phyloP scores from a whole-genome alignment of 2,329 filamentous ascomycete genomes.

The Diaporthe capsici region DNA sequence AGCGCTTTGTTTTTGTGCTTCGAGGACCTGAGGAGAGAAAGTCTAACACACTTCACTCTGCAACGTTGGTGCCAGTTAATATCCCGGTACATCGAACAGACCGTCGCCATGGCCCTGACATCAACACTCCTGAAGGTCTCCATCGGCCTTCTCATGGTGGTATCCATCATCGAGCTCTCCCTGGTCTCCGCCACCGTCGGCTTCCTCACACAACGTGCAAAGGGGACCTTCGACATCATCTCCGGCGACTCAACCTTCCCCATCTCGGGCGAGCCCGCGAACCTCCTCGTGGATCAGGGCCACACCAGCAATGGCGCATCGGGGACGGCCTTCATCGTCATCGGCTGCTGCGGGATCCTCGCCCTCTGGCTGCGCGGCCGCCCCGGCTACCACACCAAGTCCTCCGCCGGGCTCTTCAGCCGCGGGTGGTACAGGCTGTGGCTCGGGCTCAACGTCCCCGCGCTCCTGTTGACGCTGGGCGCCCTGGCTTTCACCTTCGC shows the following conservation, averaged over 20 bases:
- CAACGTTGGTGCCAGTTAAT: neutral
- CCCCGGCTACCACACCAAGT: constrained; percentile 44
- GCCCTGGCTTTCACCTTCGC: constrained; percentile 55
- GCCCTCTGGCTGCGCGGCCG: constrained; percentile 49
- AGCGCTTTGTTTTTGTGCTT: neutral
- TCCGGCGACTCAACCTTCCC: constrained; percentile 44
- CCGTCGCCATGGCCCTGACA: constrained; percentile 38
- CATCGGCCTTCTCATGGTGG: constrained; percentile 52
- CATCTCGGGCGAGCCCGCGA: constrained; percentile 49
- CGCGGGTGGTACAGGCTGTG: constrained; percentile 52
- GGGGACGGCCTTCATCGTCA: constrained; percentile 53
- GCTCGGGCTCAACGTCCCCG: constrained; percentile 52
- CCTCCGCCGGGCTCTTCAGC: constrained; percentile 32
- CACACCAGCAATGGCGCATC: constrained; percentile 59
- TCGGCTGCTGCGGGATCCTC: constrained; percentile 52
- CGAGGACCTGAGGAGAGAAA: neutral
- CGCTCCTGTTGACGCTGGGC: constrained; percentile 53
- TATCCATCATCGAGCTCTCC: constrained; percentile 55
- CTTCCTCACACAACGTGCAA: constrained; percentile 53
- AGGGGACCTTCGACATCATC: constrained; percentile 48
- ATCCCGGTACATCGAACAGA: neutral
- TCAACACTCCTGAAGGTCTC: constrained; percentile 44
- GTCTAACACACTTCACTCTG: neutral
- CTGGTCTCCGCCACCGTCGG: constrained; percentile 56
- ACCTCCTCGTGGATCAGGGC: constrained; percentile 56